Evolutionary conservation across 2,329 filamentous ascomycete species (phyloP).

Genomic region (Neonectria neomacrospora): DNA sequence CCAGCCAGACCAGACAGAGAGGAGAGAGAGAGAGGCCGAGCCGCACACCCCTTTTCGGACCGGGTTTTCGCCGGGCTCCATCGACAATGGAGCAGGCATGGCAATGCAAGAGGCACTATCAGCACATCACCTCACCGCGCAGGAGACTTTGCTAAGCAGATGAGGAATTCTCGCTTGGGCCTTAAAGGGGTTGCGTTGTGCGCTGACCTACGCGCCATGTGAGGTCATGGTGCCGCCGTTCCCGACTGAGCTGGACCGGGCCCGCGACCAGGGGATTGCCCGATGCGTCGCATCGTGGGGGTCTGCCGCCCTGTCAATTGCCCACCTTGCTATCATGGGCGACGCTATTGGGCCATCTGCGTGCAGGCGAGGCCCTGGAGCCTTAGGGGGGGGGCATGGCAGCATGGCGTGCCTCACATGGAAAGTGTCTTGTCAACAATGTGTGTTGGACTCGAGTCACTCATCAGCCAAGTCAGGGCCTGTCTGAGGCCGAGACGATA

Average conservation of each 20-base stretch:
- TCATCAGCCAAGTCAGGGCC: too few relatives aligned
- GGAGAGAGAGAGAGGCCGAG: not conserved
- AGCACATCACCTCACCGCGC: not conserved
- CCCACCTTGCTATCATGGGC: conserved; percentile 43
- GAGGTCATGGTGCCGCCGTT: conserved; percentile 34
- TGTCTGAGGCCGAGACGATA: not conserved
- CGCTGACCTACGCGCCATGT: conserved; percentile 38
- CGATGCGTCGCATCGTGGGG: conserved; percentile 42
- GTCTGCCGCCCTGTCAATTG: conserved; percentile 43
- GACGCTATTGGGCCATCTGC: conserved; percentile 40
- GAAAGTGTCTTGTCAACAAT: conserved; percentile 7
- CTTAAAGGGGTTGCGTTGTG: conserved; percentile 30
- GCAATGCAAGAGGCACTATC: not conserved
- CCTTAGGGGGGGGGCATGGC: conserved; percentile 23
- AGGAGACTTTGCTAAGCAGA: conserved; percentile 1
- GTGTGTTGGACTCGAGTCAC: conserved; percentile 10
- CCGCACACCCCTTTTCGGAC: not conserved
- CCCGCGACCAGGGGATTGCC: conserved; percentile 37
- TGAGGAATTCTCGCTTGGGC: conserved; percentile 20
- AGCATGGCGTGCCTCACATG: conserved; percentile 35
- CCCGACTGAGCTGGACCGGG: conserved; percentile 29
- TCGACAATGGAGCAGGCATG: not conserved
- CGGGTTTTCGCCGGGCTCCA: not conserved
- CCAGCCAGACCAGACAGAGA: too few relatives aligned
- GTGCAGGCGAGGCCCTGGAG: conserved; percentile 7